Base-by-base conservation (phyloP, 1,139 yeast species). In the Yamadazyma songkhlaensis region DNA sequence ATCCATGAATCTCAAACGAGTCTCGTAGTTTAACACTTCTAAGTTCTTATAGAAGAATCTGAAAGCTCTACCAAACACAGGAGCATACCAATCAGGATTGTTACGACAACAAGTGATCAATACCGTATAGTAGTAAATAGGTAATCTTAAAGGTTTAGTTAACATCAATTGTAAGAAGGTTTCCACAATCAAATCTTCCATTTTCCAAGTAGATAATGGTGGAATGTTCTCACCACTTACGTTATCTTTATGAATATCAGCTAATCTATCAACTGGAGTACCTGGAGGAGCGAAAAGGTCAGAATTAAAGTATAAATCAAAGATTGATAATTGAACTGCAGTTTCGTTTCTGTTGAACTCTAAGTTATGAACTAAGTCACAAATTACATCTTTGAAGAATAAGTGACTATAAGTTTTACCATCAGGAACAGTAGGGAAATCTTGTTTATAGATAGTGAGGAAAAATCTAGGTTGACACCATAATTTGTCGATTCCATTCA, bases 31-130 rank as follows among this genome's bases (percentile, higher is more conserved):
- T 41, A 89, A 65, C 2, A 74, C 65, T 28, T 76, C 81, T 40
- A 86, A 60, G 54, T 86, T 74, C 33, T 77, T 69, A 63, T 87
- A 94, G 50, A 92, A 76, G 55, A 78, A 87, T 50, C 97, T 76
- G 49, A 94, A 83, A 2, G 96, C 95, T 47, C 97, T 79, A 32
- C 97, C 98, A 57, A 94, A 80, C 0, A 90, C 95, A 3, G 97
- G 97, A 1, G 97, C 97, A 55, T 90, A 83, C 1, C 95, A 89
- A 47, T 82, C 86, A 3, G 96, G 94, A 22, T 92, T 87, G 62
- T 74, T 79, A 48, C 84, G 80, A 62, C 98, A 92, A 38, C 95
- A 87, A 47, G 92, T 89, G 32, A 89, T 88, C 42, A 94, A 68
- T n/a, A 90, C 79, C 2, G 95, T 75, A 57, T 88, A 88, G 60